phyloP scores from a whole-genome alignment of 179 eudicot species.

The Beta lomatogona region DNA sequence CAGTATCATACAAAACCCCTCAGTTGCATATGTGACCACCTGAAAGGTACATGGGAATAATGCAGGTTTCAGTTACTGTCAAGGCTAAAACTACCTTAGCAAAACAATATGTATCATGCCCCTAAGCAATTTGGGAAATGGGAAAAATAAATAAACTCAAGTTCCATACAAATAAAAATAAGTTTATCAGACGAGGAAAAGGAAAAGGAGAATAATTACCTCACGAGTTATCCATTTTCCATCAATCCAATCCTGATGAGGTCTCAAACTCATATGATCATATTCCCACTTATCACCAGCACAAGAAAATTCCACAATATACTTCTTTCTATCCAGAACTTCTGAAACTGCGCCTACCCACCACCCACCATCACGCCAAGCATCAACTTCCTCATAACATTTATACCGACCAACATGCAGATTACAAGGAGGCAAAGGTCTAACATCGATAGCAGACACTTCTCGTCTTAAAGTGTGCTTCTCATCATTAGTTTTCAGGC shows the following conservation, averaged over 20 bases:
- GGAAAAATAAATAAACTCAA: neutral
- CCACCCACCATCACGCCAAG: conserved; percentile 14
- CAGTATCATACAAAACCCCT: too few relatives aligned
- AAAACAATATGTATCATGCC: too few relatives aligned
- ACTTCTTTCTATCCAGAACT: conserved; percentile 7
- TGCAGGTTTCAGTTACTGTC: too few relatives aligned
- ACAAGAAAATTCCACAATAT: conserved; percentile 1
- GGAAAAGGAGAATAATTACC: neutral
- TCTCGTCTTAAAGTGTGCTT: conserved; percentile 9
- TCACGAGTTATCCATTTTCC: conserved; percentile 7
- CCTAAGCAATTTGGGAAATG: neutral
- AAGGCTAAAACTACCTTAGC: too few relatives aligned
- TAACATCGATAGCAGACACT: neutral
- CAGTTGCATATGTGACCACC: too few relatives aligned
- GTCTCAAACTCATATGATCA: conserved; percentile 18
- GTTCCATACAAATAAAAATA: neutral
- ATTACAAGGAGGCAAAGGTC: conserved; percentile 16
- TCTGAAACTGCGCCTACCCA: conserved; percentile 11
- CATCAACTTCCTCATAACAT: conserved; percentile 17
- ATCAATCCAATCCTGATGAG: conserved; percentile 18
- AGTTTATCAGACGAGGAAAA: neutral
- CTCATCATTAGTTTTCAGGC: conserved; percentile 18
- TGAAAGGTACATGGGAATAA: too few relatives aligned
- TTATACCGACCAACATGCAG: conserved; percentile 1
- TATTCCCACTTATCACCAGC: neutral